These are phyloP conservation scores for Arthrobotrys megalospora DNA, from an alignment of 2,329 filamentous ascomycete species.

Conservation along the genomic window DNA sequence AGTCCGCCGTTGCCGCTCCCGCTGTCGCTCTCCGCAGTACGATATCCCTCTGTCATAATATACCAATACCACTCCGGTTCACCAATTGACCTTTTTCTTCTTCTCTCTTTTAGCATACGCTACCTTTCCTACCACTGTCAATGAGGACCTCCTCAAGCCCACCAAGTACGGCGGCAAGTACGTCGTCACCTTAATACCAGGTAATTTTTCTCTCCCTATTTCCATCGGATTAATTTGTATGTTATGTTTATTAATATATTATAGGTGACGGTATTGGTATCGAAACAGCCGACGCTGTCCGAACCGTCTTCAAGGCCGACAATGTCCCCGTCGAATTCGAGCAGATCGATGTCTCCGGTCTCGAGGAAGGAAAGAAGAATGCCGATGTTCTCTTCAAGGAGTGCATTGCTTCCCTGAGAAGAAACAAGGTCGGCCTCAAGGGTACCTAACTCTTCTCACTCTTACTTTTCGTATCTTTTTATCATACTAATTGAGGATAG, in stretches of 20 bases:
- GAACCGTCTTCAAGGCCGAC: constrained; percentile 99
- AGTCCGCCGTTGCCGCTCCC: constrained; percentile 46
- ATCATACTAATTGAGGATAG: constrained; percentile 61
- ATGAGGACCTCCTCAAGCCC: constrained; percentile 92
- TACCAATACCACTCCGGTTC: not conserved
- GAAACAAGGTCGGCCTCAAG: constrained; percentile 99
- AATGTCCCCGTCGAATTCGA: constrained; percentile 99
- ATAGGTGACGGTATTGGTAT: constrained; percentile 93
- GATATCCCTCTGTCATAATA: constrained; percentile 1
- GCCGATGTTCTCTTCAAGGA: constrained; percentile 96
- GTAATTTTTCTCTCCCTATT: constrained; percentile 69
- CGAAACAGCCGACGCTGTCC: constrained; percentile 97
- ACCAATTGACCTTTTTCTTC: constrained; percentile 26
- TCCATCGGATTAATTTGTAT: not conserved
- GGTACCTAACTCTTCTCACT: constrained; percentile 69
- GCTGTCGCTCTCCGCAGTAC: constrained; percentile 51
- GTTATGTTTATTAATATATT: constrained; percentile 22
- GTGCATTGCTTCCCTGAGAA: constrained; percentile 92
- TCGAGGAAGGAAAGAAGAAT: constrained; percentile 86
- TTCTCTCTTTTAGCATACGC: constrained; percentile 39
- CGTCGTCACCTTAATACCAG: constrained; percentile 97
- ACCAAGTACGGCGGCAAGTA: constrained; percentile 99
- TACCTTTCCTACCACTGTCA: constrained; percentile 58
- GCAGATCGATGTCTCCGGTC: constrained; percentile 93
- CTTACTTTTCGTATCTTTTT: not conserved